Evolutionary conservation across 2,329 filamentous ascomycete species (phyloP).

Genomic region (Gremmenia infestans): DNA sequence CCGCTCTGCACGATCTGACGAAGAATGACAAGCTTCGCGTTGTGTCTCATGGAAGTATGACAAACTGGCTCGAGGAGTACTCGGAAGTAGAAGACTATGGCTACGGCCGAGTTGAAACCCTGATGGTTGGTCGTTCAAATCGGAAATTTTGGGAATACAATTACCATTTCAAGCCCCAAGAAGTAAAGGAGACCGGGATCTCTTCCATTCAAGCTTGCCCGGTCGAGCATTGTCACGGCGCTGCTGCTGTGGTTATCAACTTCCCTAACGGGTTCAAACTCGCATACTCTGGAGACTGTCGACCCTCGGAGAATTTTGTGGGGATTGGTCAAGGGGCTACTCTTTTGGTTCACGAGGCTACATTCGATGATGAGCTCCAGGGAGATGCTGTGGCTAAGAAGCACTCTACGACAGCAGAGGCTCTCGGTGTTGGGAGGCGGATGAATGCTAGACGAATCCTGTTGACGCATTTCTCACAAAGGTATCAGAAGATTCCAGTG

Average conservation of each 20-base stretch:
- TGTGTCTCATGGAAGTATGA: constrained; percentile 66
- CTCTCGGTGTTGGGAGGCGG: constrained; percentile 65
- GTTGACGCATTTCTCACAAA: constrained; percentile 91
- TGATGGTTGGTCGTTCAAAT: constrained; percentile 15
- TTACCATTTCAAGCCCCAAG: constrained; percentile 33
- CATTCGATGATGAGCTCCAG: constrained; percentile 80
- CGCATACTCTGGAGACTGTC: constrained; percentile 91
- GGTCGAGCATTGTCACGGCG: constrained; percentile 75
- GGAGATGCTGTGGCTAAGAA: constrained; percentile 81
- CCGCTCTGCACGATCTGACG: constrained; percentile 36
- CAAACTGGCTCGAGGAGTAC: constrained; percentile 75
- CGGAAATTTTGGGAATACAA: constrained; percentile 14
- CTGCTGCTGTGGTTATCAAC: constrained; percentile 71
- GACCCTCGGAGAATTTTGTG: constrained; percentile 68
- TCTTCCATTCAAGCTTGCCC: constrained; percentile 57
- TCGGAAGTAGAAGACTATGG: constrained; percentile 72
- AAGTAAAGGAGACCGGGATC: constrained; percentile 55
- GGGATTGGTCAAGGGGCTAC: constrained; percentile 69
- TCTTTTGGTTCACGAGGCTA: constrained; percentile 90
- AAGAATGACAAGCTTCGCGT: constrained; percentile 50
- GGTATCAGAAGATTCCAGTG: constrained; percentile 55
- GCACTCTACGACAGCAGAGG: constrained; percentile 85
- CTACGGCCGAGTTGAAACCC: constrained; percentile 42
- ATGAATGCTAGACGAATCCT: constrained; percentile 81
- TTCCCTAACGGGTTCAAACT: constrained; percentile 79